A percentile compares a stretch with the other conserved stretches of the same genome.
These are phyloP conservation scores for Penicillium samsonianum DNA, from an alignment of 495 filamentous ascomycete species.

Conservation along the genomic window DNA sequence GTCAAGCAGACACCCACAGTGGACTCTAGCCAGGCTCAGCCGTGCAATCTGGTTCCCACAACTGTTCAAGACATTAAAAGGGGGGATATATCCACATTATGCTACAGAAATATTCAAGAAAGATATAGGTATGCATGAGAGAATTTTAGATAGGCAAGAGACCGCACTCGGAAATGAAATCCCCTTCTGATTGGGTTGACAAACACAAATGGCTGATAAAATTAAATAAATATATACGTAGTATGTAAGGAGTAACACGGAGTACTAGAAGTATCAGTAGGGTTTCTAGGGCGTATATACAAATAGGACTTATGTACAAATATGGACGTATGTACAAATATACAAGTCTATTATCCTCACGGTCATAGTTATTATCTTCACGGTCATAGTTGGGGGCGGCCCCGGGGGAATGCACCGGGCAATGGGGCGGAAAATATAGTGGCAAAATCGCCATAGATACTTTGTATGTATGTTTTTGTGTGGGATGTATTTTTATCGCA, in stretches of 20 bases:
- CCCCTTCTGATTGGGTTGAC: not conserved
- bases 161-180: not conserved
- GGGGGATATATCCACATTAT: not conserved
- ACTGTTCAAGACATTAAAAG: not conserved
- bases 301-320: too few species aligned
- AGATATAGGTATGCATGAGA: not conserved
- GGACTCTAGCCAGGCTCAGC: not conserved
- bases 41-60: not conserved
- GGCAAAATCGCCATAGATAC: too few species aligned
- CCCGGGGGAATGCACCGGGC: not conserved
- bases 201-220: not conserved
- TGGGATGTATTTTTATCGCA: not conserved
- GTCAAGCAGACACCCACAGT: not conserved
- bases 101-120: not conserved
- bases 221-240: not conserved
- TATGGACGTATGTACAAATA: too few species aligned
- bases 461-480: too few species aligned
- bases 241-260: not conserved
- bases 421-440: not conserved
- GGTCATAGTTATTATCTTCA: too few species aligned
- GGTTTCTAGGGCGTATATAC: not conserved
- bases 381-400: not conserved
- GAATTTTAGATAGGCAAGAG: not conserved
- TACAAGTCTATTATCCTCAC: not conserved
- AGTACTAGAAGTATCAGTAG: not conserved